These are phyloP conservation scores for Boletellus deceptivus DNA, from an alignment of 1,284 basidiomycete genomes.

Conservation along the genomic window DNA sequence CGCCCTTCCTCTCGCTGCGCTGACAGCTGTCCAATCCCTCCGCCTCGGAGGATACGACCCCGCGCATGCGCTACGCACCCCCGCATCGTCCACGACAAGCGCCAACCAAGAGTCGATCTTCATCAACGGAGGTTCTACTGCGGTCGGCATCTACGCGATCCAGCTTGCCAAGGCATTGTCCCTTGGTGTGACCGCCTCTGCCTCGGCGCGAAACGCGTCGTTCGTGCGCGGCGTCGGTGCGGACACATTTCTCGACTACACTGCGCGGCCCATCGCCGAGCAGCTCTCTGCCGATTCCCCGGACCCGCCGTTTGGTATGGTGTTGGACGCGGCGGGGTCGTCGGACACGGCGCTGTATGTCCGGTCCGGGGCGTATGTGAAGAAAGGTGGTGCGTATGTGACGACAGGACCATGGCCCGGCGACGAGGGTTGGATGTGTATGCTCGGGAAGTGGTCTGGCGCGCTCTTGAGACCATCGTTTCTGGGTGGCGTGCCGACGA, in stretches of 20 bases:
- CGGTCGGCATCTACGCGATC: constrained; percentile 62
- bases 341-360: constrained; percentile 39
- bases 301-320: constrained; percentile 41
- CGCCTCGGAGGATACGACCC: constrained; percentile 22
- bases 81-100: constrained; percentile 35
- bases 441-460: no score
- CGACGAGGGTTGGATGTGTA: constrained; percentile 18
- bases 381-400: constrained; percentile 44
- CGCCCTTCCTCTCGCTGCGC: constrained; percentile 52
- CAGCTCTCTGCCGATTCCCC: constrained; percentile 40
- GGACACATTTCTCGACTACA: constrained; percentile 61
- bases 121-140: constrained; percentile 64
- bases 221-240: constrained; percentile 44
- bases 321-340: constrained; percentile 42
- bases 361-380: constrained; percentile 43
- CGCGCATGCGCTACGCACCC: constrained; percentile 21
- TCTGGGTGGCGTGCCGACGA: constrained; percentile 48
- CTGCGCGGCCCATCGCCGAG: constrained; percentile 42
- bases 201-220: constrained; percentile 50
- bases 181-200: constrained; percentile 53
- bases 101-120: constrained; percentile 48
- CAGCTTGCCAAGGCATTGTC: constrained; percentile 63
- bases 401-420: constrained; percentile 42
- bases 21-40: constrained; percentile 58
- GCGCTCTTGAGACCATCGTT: constrained; percentile 38